phyloP scores from a whole-genome alignment of 768 basidiomycete species.

The Calvatia gigantea region DNA sequence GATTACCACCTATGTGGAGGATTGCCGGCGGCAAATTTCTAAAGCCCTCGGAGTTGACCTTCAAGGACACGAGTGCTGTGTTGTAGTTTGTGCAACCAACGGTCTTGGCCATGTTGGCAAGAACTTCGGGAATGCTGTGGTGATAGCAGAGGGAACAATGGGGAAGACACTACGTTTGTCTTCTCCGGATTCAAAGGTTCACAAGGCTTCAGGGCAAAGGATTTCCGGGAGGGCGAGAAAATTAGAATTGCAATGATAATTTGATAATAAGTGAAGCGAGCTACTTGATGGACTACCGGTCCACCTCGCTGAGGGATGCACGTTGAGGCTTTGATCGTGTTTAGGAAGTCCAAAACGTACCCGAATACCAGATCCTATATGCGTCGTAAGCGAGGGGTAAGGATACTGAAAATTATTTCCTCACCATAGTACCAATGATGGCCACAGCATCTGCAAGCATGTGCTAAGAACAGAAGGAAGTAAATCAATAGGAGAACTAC shows the following conservation, averaged over 20 bases:
- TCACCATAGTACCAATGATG: slow-evolving; percentile 96
- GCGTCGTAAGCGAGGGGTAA: slow-evolving; percentile 1
- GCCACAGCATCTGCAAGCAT: slow-evolving; percentile 94
- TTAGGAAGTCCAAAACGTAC: slow-evolving; percentile 42
- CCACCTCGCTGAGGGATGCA: slow-evolving; percentile 32
- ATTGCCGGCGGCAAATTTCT: neutral
- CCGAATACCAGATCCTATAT: slow-evolving; percentile 87
- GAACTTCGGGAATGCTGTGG: neutral
- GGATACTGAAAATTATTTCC: slow-evolving; percentile 21
- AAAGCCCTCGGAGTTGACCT: neutral
- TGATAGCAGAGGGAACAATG: neutral
- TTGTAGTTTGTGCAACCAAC: neutral
- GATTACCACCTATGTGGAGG: too few species aligned
- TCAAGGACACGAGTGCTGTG: neutral
- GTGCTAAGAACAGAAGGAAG: slow-evolving; percentile 45
- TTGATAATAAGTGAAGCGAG: neutral
- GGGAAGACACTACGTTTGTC: neutral
- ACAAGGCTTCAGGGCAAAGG: neutral
- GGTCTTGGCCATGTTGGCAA: neutral
- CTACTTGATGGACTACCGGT: slow-evolving; percentile 22
- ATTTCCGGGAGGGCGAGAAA: neutral
- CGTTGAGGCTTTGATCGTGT: neutral
- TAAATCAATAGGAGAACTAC: slow-evolving; percentile 18
- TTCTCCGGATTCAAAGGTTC: neutral
- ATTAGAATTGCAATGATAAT: slow-evolving; percentile 1